phyloP scores from a whole-genome alignment of 805 yeast species.

The Starmerella powellii region DNA sequence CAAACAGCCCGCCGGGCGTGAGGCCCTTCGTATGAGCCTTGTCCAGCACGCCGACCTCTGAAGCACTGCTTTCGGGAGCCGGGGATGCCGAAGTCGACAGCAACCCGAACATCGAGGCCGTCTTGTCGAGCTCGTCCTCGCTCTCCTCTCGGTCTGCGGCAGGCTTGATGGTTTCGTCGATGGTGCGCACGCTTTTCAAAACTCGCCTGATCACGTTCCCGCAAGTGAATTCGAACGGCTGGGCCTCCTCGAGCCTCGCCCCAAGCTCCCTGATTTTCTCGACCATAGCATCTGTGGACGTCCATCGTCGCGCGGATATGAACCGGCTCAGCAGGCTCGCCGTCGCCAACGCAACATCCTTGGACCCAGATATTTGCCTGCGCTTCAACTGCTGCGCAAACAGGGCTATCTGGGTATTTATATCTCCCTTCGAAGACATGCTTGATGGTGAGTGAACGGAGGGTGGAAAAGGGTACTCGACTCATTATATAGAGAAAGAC shows the following conservation, averaged over 20 bases:
- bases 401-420: conserved; percentile 26
- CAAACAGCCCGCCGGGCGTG: conserved; percentile 18
- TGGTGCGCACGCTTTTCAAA: conserved; percentile 76
- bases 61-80: neutral
- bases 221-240: conserved; percentile 76
- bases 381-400: conserved; percentile 47
- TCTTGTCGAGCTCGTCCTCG: conserved; percentile 16
- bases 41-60: neutral
- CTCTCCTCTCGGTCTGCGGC: conserved; percentile 6
- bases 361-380: conserved; percentile 72
- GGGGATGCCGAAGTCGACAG: conserved; percentile 38
- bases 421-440: conserved; percentile 26
- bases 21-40: conserved; percentile 3
- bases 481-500: no score
- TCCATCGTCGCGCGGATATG: conserved; percentile 82
- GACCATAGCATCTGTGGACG: conserved; percentile 59
- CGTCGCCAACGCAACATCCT: conserved; percentile 71
- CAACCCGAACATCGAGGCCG: conserved; percentile 67
- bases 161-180: conserved; percentile 40
- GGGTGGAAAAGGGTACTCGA: no score
- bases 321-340: conserved; percentile 79
- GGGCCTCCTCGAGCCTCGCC: conserved; percentile 50
- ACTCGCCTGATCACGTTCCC: conserved; percentile 90
- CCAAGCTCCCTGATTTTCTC: conserved; percentile 65
- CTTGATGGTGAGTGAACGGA: neutral